Evolutionary conservation across 495 filamentous ascomycete genomes (phyloP).

Genomic region (Polyplosphaeria fusca): DNA sequence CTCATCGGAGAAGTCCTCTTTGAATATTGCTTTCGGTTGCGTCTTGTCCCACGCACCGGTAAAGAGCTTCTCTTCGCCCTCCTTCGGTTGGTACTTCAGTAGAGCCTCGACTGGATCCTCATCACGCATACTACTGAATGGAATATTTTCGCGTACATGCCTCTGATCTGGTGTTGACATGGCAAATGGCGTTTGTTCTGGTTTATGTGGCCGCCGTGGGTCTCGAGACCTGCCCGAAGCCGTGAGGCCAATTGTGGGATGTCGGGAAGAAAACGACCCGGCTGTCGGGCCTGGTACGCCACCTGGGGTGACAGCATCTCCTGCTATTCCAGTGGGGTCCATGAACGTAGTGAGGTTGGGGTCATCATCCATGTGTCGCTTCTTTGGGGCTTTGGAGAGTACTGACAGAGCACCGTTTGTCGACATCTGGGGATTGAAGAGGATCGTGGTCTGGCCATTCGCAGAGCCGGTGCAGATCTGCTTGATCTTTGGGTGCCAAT

Average conservation of each 20-base stretch:
- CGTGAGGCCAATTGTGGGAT: conserved; percentile 69
- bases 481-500: conserved; percentile 93
- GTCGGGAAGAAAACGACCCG: conserved; percentile 58
- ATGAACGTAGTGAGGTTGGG: conserved; percentile 79
- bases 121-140: conserved; percentile 90
- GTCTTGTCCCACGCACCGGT: conserved; percentile 90
- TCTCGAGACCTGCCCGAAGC: conserved; percentile 77
- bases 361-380: conserved; percentile 91
- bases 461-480: conserved; percentile 93
- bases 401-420: conserved; percentile 77
- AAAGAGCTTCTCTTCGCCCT: conserved; percentile 89
- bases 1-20: conserved; percentile 79
- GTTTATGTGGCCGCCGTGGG: conserved; percentile 75
- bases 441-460: conserved; percentile 80
- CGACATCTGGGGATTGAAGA: conserved; percentile 84
- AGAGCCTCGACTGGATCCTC: conserved; percentile 94
- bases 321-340: conserved; percentile 65
- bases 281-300: conserved; percentile 48
- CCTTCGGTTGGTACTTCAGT: conserved; percentile 89
- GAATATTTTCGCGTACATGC: conserved; percentile 82
- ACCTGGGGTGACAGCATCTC: conserved; percentile 73
- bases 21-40: conserved; percentile 89
- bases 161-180: conserved; percentile 87
- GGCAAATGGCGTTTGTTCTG: conserved; percentile 83
- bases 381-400: conserved; percentile 91